Conservation (phyloP, 23 red algal genomes). For the Gracilaria gracilis region DNA sequence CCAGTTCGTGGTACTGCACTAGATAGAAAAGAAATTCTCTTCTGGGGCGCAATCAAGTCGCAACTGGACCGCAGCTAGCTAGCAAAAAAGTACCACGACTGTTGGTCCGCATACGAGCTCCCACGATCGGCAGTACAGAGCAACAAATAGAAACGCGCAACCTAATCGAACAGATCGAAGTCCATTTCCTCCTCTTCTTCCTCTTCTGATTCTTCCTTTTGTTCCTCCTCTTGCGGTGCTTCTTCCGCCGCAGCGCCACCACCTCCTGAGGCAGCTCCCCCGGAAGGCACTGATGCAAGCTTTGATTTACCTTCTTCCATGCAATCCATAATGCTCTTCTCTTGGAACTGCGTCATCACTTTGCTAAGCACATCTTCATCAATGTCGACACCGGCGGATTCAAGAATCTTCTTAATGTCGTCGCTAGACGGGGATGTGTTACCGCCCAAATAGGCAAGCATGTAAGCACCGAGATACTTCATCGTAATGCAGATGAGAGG, state of each 20-base stretch:
- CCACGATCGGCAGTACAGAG: not conserved
- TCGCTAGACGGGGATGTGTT: slow-evolving; percentile 71
- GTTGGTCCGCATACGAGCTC: slow-evolving; percentile 10
- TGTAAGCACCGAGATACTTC: slow-evolving; percentile 94
- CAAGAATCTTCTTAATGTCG: slow-evolving; percentile 90
- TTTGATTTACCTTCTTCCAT: slow-evolving; percentile 85
- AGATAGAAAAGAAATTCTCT: not conserved
- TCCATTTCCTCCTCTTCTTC: slow-evolving; percentile 78
- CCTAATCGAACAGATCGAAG: slow-evolving; percentile 89
- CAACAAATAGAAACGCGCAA: not conserved
- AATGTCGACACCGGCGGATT: slow-evolving; percentile 78
- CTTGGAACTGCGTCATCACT: slow-evolving; percentile 72
- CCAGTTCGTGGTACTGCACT: not conserved
- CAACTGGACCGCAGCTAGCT: not conserved
- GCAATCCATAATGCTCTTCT: slow-evolving; percentile 80
- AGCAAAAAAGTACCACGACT: not conserved
- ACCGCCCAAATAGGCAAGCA: slow-evolving; percentile 83
- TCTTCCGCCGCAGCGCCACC: slow-evolving; percentile 69
- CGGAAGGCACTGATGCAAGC: slow-evolving; percentile 86
- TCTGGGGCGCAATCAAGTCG: not conserved
- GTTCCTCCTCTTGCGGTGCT: slow-evolving; percentile 71
- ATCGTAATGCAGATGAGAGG: slow-evolving; percentile 11
- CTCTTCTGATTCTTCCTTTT: slow-evolving; percentile 81
- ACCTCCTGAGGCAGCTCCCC: slow-evolving; percentile 53
- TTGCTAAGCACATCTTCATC: slow-evolving; percentile 68